Conservation (phyloP, 192 early-diverging fungal species). For the Coemansia sp. region DNA sequence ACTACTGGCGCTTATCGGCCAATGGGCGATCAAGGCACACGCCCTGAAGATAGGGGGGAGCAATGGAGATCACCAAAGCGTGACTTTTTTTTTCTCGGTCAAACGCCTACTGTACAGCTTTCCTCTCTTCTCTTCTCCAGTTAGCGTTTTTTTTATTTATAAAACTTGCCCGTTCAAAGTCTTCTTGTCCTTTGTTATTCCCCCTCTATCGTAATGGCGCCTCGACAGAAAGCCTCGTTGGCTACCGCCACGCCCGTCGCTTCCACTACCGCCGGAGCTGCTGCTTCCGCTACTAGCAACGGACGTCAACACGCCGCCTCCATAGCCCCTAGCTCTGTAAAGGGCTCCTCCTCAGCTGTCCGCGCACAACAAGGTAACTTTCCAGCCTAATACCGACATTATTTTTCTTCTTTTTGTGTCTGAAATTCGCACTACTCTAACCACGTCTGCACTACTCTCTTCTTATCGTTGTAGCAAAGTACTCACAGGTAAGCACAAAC, state of each 20-base stretch:
- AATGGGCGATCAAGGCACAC: not conserved
- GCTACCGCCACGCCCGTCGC: not conserved
- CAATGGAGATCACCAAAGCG: not conserved
- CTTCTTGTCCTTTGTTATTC: not conserved
- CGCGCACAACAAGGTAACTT: not conserved
- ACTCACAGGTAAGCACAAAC: conserved; percentile 14
- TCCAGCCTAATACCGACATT: not conserved
- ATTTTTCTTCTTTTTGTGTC: too few relatives aligned
- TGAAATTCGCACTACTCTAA: not conserved
- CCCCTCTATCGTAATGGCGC: not conserved
- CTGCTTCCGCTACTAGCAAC: not conserved
- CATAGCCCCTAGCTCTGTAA: not conserved
- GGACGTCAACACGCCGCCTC: not conserved
- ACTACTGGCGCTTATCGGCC: not conserved
- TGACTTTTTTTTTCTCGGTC: not conserved
- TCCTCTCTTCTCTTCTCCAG: not conserved
- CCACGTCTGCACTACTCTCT: not conserved
- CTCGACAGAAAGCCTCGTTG: conserved; percentile 15
- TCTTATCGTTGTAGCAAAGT: conserved; percentile 7
- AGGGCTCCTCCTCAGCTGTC: not conserved
- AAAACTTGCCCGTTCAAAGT: not conserved
- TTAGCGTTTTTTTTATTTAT: not conserved
- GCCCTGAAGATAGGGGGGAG: not conserved
- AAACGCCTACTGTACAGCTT: not conserved
- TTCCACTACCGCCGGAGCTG: not conserved